These are phyloP conservation scores for Nemania sp. DNA, from an alignment of 2,329 filamentous ascomycete species.

Conservation along the genomic window DNA sequence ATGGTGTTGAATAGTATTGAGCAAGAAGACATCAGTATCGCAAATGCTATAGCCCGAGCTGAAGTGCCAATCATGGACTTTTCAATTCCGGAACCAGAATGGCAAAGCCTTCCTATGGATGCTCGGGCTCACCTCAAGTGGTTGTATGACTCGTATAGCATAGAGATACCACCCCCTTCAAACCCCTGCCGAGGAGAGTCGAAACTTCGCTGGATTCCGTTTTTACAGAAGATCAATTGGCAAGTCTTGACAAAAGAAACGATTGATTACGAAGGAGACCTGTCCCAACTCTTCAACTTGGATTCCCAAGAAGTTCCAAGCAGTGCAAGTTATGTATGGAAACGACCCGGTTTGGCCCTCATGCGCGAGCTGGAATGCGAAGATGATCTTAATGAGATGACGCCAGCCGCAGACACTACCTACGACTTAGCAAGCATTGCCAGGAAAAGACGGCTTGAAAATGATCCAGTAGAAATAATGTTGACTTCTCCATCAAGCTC, in stretches of 20 bases:
- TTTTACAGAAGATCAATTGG: constrained; percentile 27
- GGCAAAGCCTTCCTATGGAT: constrained; percentile 28
- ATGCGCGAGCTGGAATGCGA: constrained; percentile 36
- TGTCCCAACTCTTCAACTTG: constrained; percentile 9
- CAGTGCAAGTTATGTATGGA: constrained; percentile 38
- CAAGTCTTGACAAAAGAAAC: constrained; percentile 30
- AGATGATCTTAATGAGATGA: constrained; percentile 30
- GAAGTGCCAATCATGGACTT: constrained; percentile 39
- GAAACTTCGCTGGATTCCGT: constrained; percentile 38
- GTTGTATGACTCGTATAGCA: constrained; percentile 16
- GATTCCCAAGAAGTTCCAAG: constrained; percentile 25
- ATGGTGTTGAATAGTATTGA: constrained; percentile 29
- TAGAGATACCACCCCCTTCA: constrained; percentile 25
- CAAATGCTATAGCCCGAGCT: constrained; percentile 36
- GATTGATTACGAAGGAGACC: constrained; percentile 24
- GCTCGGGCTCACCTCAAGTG: constrained; percentile 27
- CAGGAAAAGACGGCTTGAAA: constrained; percentile 35
- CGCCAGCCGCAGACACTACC: background rate
- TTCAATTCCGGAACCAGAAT: constrained; percentile 33
- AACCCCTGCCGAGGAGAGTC: constrained; percentile 25
- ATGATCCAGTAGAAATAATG: background rate
- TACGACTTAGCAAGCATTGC: constrained; percentile 30
- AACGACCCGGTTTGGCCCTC: constrained; percentile 38
- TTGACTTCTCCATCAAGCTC: constrained; percentile 3
- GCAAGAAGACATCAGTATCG: constrained; percentile 37